Conservation (phyloP, 2,329 filamentous ascomycete species). For the Phyllosticta citribraziliensis region DNA sequence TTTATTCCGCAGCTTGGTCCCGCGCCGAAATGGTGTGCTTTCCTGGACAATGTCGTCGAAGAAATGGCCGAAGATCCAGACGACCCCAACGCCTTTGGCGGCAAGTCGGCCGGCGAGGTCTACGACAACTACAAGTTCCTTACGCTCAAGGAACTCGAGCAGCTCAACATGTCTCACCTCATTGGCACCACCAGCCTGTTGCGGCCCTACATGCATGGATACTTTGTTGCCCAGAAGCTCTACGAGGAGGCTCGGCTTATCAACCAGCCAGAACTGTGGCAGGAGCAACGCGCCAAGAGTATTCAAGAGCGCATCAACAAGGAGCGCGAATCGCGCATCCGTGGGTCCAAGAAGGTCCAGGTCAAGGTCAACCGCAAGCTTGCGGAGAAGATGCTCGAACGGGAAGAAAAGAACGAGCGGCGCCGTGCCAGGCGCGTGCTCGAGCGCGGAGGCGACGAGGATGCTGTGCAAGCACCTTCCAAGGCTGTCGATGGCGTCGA, state of each 20-base stretch:
- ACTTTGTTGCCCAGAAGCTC: constrained; percentile 88
- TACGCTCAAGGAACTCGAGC: constrained; percentile 73
- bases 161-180: constrained; percentile 77
- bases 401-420: constrained; percentile 57
- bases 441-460: constrained; percentile 52
- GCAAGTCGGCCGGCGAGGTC: constrained; percentile 57
- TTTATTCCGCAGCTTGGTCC: constrained; percentile 90
- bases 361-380: constrained; percentile 81
- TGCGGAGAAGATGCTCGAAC: constrained; percentile 53
- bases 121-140: constrained; percentile 99
- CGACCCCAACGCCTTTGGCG: constrained; percentile 47
- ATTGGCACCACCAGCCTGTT: constrained; percentile 83
- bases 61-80: constrained; percentile 84
- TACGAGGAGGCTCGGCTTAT: constrained; percentile 94
- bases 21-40: constrained; percentile 89
- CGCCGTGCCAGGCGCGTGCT: constrained; percentile 37
- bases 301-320: constrained; percentile 95
- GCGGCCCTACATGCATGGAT: constrained; percentile 97
- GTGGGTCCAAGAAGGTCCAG: constrained; percentile 81
- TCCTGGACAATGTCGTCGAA: constrained; percentile 94
- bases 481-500: constrained; percentile 7
- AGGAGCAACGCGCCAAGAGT: constrained; percentile 82
- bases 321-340: constrained; percentile 87
- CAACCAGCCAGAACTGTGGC: constrained; percentile 85
- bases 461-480: constrained; percentile 23